Evolutionary conservation across 345 rosid species (phyloP).

Genomic region (Aquilaria yunnanensis): DNA sequence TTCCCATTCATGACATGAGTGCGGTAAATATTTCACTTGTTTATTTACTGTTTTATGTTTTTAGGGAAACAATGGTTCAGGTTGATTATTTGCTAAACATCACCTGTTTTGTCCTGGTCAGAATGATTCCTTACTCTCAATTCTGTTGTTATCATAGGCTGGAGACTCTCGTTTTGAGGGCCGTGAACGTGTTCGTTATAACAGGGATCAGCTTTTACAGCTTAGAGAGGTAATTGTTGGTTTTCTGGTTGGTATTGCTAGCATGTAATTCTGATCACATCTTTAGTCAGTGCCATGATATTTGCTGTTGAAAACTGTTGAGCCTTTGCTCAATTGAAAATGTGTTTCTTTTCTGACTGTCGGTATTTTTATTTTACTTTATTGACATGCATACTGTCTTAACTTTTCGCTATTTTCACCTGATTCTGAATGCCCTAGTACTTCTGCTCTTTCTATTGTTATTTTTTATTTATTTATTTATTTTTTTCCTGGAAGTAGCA

Average conservation of each 20-base stretch:
- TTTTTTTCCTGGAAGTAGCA: too few relatives aligned
- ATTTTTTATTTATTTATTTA: not conserved
- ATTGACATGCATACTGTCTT: not conserved
- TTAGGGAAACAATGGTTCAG: not conserved
- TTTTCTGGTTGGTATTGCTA: constrained; percentile 1
- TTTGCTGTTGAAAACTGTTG: too few relatives aligned
- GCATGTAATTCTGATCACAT: not conserved
- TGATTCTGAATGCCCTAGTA: too few relatives aligned
- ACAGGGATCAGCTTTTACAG: constrained; percentile 72
- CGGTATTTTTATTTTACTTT: not conserved
- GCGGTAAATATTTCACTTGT: not conserved
- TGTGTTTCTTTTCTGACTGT: not conserved
- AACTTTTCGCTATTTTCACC: too few relatives aligned
- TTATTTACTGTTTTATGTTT: too few relatives aligned
- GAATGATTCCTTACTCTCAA: not conserved
- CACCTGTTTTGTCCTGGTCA: constrained; percentile 1
- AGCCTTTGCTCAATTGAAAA: not conserved
- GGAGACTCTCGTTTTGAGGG: constrained; percentile 63
- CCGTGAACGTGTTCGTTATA: constrained; percentile 51
- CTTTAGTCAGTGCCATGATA: too few relatives aligned
- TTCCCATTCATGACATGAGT: too few relatives aligned
- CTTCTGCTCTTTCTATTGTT: not conserved
- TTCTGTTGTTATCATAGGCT: constrained; percentile 35
- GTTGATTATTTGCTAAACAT: not conserved
- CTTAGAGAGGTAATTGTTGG: constrained; percentile 44